A percentile compares a stretch with the other conserved stretches of the same genome.
These are phyloP conservation scores for Botrytis porri DNA, from an alignment of 2,329 filamentous ascomycete species.

Conservation along the genomic window DNA sequence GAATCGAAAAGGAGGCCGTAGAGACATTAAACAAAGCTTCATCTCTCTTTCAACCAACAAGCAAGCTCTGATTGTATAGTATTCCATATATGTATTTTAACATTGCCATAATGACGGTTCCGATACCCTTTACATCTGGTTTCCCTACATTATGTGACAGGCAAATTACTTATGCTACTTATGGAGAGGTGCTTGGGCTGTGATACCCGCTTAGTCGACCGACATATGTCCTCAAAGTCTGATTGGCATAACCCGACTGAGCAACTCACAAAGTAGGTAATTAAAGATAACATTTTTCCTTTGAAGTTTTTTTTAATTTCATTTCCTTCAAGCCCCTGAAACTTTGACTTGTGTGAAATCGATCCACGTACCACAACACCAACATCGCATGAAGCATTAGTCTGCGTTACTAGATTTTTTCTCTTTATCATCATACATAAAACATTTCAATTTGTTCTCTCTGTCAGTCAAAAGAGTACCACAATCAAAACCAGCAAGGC, in stretches of 20 bases:
- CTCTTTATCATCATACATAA: background rate
- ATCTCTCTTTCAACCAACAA: constrained; percentile 51
- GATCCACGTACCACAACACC: background rate
- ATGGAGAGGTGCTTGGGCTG: background rate
- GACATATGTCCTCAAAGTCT: background rate
- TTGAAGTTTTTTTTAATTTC: background rate
- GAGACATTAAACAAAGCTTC: constrained; percentile 60
- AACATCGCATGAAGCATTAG: background rate
- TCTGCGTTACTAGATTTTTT: background rate
- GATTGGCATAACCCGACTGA: background rate
- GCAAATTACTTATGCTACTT: background rate
- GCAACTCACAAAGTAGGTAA: background rate
- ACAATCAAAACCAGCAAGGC: too few relatives aligned
- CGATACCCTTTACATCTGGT: background rate
- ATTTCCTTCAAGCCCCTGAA: background rate
- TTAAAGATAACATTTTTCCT: background rate
- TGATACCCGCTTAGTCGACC: background rate
- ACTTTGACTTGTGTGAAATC: background rate
- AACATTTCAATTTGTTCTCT: background rate
- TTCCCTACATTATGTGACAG: background rate
- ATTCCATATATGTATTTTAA: constrained; percentile 14
- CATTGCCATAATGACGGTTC: constrained; percentile 12
- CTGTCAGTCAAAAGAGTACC: background rate
- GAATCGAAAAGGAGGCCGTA: constrained; percentile 76
- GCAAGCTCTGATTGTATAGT: constrained; percentile 46